Base-by-base conservation (phyloP, 495 filamentous ascomycete species). In the Penicillium salamii region DNA sequence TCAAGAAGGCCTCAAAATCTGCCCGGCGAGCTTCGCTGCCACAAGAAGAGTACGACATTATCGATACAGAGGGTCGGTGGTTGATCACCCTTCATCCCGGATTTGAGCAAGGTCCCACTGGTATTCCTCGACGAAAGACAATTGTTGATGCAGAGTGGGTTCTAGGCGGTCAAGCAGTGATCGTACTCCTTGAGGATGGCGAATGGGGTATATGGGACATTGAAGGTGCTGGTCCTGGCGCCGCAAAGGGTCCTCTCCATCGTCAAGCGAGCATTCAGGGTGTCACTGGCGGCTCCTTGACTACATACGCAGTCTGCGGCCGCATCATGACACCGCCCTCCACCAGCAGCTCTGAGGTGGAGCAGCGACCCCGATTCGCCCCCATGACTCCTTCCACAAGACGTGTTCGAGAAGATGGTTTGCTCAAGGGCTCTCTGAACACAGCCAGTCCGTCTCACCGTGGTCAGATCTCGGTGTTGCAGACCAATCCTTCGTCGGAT, bases 191-290 rank as follows among this genome's bases (percentile, higher is more conserved):
- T 11, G 79, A 79, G 5, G 90, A 96, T 64, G 92, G 90, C 0
- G 86, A 95, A 70, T 97, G 91, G 91, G 91, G 89, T 3, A 82
- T 97, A 21, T 97, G 92, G 91, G 89, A 95, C 68, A 74, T 91
- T 24, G 83, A 89, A 58, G 83, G 85, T 1, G 77, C 81, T 32
- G 80, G 81, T 50, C 85, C 74, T 3, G 74, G 62, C 61, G 70
- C 60, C 50, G 70, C 64, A 6, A 72, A 77, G 37, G 76, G 68
- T 61, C 62, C 73, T 54, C 66, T 88, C 26, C 78, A 85, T 42
- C 79, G 80, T 38, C 82, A 81, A 55, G 52, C 69, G 6, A 71
- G 65, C 43, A 54, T 75, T 3, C 74, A 81, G 48, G 81, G 83
- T n/a, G 78, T 85, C 13, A 77, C 78, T 41, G 84, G 84, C 13